Base-by-base conservation (phyloP, 176 grass and related monocot genomes). In the Oryza meridionalis region DNA sequence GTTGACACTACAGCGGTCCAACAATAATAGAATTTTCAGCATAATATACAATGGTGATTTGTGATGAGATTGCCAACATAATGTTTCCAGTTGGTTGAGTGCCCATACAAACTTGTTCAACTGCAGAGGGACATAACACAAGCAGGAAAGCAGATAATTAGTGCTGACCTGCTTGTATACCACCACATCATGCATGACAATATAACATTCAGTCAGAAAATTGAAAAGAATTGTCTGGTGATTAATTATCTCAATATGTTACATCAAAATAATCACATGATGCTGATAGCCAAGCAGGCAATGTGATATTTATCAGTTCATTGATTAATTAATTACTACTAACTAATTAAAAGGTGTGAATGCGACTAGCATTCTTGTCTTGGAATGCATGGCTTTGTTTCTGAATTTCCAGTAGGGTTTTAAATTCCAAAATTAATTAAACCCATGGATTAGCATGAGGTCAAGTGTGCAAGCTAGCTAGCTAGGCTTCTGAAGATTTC, bases 61-160 rank as follows among this genome's bases (percentile, higher is more conserved):
- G 43, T 14, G 66, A 66, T 42, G 32, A 82, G 76, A 82, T 69
- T 80, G 45, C 50, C 70, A 63, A 72, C 84, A 90, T 86, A 25
- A 65, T 78, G 73, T 33, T 73, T 78, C 65, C 6, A 85, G 11
- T 81, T 45, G 83, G 45, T 42, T 2, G 5, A 14, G 68, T 66
- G 79, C 45, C 78, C 84, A 78, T 82, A 17, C 78, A 40, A 16
- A 25, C 35, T 40, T 78, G 88, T 24, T 55, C 9, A 78, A 11
- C 73, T 7, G 67, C 62, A 27, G 45, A 77, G 46, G 15, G 83
- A 78, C 78, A 86, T 45, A 21, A 76, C 35, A 10, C 21, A 47
- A 4, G 16, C 69, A 72, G 69, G 49, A 25, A 40, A 46, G 26
- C 49, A 10, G 19, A 51, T 66, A 3, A 17, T 74, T 46, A 43